A percentile compares a stretch with the other conserved stretches of the same genome.
Evolutionary conservation across 805 yeast species (phyloP).

Genomic region (Schwanniomyces sp.): DNA sequence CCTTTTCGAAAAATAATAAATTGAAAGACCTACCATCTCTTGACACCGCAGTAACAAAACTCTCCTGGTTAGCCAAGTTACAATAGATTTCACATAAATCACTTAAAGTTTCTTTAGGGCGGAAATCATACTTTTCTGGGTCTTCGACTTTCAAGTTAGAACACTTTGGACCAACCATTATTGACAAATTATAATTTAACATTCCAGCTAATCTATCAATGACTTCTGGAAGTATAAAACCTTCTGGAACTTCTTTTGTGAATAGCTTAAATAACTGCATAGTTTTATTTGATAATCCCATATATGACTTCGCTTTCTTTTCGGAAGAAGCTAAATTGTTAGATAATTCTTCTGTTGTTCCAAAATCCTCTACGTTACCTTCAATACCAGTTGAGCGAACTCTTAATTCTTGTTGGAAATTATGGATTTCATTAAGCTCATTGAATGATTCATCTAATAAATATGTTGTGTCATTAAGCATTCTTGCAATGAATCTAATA

Average conservation of each 20-base stretch:
- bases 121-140: conserved; percentile 81
- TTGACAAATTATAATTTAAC: conserved; percentile 88
- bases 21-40: conserved; percentile 90
- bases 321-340: conserved; percentile 63
- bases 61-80: conserved; percentile 62
- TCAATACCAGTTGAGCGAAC: conserved; percentile 39
- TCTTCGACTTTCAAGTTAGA: conserved; percentile 80
- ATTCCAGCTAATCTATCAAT: conserved; percentile 94
- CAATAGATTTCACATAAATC: conserved; percentile 74
- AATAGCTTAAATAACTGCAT: conserved; percentile 76
- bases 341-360: conserved; percentile 60
- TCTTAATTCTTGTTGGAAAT: conserved; percentile 63
- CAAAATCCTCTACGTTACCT: conserved; percentile 40
- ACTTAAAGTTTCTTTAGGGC: conserved; percentile 70
- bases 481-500: conserved; percentile 87
- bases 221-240: conserved; percentile 84
- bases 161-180: conserved; percentile 95
- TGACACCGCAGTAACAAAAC: conserved; percentile 78
- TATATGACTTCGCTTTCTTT: conserved; percentile 73
- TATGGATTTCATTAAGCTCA: conserved; percentile 75
- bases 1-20: conserved; percentile 64
- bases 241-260: conserved; percentile 81
- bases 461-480: conserved; percentile 92
- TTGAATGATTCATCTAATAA: conserved; percentile 87
- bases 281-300: conserved; percentile 82